Base-by-base conservation (phyloP, 495 filamentous ascomycete genomes). In the Pseudevernia furfuracea region DNA sequence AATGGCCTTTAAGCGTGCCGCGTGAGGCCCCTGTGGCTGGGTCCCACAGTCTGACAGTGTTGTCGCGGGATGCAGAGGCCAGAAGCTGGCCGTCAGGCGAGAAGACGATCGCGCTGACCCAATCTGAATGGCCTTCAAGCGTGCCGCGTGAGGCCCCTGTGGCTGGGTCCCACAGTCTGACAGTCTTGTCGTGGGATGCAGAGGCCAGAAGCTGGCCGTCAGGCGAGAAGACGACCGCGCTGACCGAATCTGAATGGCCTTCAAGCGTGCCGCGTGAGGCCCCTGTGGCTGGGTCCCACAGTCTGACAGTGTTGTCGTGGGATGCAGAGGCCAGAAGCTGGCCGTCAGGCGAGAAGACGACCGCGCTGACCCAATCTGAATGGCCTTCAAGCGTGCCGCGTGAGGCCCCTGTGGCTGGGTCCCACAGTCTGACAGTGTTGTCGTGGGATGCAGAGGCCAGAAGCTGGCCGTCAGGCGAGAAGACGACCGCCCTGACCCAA, bases 401-500 rank as follows among this genome's bases (percentile, higher is more conserved):
- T n/a, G n/a, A n/a, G n/a, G n/a, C n/a, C n/a, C n/a, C n/a, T n/a
- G n/a, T n/a, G n/a, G n/a, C n/a, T n/a, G n/a, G n/a, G 66, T 79
- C 70, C 77, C 75, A 78, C 56, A 78, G 69, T 65, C 66, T 60
- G n/a, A 81, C 61, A 14, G 68, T 75, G 1, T 64, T 44, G 59
- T 79, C 74, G 15, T 12, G 12, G 32, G 72, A 74, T 49, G 65
- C 71, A 11, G 73, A 77, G 12, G 74, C 76, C 12, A 78, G 21
- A 25, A 64, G 63, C 53, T 67, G 59, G 60, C 63, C 59, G 62
- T 75, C 64, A 12, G 67, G 66, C 41, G 71, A 72, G 72, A 76
- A 77, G 23, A 63, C 72, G 30, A 73, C 60, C 44, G 69, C 66
- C 3, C 25, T 66, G 59, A 75, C 69, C 23, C 0, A 46, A 15